phyloP scores from a whole-genome alignment of 495 filamentous ascomycete genomes.

The Xylaria bambusicola region DNA sequence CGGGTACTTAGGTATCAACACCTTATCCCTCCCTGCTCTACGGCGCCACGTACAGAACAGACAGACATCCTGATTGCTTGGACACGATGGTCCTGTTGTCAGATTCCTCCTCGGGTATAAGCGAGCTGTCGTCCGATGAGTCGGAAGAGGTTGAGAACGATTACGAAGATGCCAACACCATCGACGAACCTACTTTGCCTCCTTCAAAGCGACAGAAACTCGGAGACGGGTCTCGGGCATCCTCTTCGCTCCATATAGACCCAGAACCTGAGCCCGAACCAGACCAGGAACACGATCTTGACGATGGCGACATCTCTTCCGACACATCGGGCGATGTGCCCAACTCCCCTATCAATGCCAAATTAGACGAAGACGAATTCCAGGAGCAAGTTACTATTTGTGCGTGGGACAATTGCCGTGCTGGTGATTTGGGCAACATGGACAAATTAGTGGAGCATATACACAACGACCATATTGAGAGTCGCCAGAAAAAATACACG shows the following conservation, averaged over 20 bases:
- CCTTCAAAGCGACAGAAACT: slow-evolving; percentile 55
- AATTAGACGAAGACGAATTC: slow-evolving; percentile 75
- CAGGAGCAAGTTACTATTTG: slow-evolving; percentile 90
- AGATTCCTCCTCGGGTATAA: slow-evolving; percentile 34
- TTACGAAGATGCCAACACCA: slow-evolving; percentile 43
- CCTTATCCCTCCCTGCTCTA: slow-evolving; percentile 1
- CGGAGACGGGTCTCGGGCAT: slow-evolving; percentile 45
- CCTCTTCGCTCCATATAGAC: slow-evolving; percentile 47
- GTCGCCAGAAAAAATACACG: slow-evolving; percentile 69
- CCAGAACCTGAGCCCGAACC: slow-evolving; percentile 44
- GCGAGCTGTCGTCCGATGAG: slow-evolving; percentile 41
- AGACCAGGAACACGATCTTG: slow-evolving; percentile 37
- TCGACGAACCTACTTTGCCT: slow-evolving; percentile 39
- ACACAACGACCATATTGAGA: slow-evolving; percentile 88
- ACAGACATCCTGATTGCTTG: background rate
- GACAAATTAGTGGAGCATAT: slow-evolving; percentile 91
- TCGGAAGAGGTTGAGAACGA: slow-evolving; percentile 52
- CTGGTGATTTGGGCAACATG: slow-evolving; percentile 86
- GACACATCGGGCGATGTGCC: slow-evolving; percentile 88
- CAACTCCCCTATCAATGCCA: slow-evolving; percentile 62
- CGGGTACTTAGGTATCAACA: background rate
- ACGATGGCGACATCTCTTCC: slow-evolving; percentile 68
- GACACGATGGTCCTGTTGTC: slow-evolving; percentile 33
- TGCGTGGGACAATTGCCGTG: slow-evolving; percentile 83
- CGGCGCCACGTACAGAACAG: background rate